phyloP scores from a whole-genome alignment of 2,329 filamentous ascomycete genomes.

The Exophiala sp. region DNA sequence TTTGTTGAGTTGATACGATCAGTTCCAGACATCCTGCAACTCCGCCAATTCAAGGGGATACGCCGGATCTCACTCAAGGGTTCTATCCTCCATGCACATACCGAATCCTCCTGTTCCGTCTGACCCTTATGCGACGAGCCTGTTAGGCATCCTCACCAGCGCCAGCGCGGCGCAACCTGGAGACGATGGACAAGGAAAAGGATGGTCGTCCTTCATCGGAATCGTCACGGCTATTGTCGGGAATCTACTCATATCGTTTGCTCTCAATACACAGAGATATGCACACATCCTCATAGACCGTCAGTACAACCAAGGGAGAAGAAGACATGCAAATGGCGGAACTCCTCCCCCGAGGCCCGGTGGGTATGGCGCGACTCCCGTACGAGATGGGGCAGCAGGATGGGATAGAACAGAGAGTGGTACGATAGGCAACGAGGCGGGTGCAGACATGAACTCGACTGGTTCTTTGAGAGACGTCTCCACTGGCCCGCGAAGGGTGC shows the following conservation, averaged over 20 bases:
- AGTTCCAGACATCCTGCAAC: not conserved
- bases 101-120: not conserved
- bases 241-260: constrained; percentile 89
- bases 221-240: constrained; percentile 88
- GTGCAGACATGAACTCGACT: constrained; percentile 12
- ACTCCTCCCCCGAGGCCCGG: not conserved
- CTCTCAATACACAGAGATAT: constrained; percentile 93
- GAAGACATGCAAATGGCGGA: constrained; percentile 4
- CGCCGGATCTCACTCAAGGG: not conserved
- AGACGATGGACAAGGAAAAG: constrained; percentile 8
- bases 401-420: constrained; percentile 13
- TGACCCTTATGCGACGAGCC: not conserved
- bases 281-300: constrained; percentile 79
- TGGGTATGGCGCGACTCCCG: constrained; percentile 22
- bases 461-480: constrained; percentile 13
- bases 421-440: constrained; percentile 3
- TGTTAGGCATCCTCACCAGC: not conserved
- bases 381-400: constrained; percentile 23
- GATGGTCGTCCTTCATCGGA: constrained; percentile 89
- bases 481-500: constrained; percentile 3
- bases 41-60: not conserved
- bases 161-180: constrained; percentile 5
- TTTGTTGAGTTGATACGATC: not conserved
- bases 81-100: constrained; percentile 13
- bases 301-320: constrained; percentile 53